These are phyloP conservation scores for Tuctoria greenei DNA, from an alignment of 176 grass and related monocot species.

Conservation along the genomic window DNA sequence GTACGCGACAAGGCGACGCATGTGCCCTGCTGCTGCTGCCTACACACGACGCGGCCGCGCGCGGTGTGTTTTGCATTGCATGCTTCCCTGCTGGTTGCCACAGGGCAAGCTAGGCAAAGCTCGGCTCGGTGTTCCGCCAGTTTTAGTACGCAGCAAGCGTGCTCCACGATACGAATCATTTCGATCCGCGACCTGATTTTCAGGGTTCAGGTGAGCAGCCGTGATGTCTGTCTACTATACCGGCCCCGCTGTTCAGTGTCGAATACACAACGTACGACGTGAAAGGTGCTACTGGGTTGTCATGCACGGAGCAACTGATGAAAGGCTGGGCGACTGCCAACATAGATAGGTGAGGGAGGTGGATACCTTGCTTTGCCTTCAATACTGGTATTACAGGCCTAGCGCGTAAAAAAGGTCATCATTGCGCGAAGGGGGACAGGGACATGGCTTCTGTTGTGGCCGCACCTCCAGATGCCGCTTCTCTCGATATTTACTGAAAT, in stretches of 20 bases:
- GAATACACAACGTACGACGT: background rate
- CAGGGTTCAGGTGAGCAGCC: background rate
- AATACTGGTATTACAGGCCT: background rate
- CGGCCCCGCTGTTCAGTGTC: background rate
- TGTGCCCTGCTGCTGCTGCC: constrained; percentile 9
- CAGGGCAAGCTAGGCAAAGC: background rate
- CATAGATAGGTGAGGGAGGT: background rate
- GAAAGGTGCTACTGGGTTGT: background rate
- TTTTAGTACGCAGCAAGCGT: background rate
- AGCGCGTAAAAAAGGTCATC: background rate
- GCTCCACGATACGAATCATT: background rate
- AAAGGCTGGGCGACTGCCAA: too few relatives aligned
- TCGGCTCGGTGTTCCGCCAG: background rate
- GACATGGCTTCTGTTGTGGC: background rate
- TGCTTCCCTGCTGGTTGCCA: background rate
- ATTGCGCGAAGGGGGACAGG: background rate
- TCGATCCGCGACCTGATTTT: background rate
- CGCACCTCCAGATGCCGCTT: background rate
- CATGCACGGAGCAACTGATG: background rate
- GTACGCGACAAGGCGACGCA: constrained; percentile 22
- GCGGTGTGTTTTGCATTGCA: background rate
- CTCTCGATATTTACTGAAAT: too few relatives aligned
- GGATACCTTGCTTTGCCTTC: constrained; percentile 28
- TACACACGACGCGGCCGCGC: background rate
- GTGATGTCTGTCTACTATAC: background rate